Conservation (phyloP, 164 flowering plant species). For the Umbilicus rupestris region DNA sequence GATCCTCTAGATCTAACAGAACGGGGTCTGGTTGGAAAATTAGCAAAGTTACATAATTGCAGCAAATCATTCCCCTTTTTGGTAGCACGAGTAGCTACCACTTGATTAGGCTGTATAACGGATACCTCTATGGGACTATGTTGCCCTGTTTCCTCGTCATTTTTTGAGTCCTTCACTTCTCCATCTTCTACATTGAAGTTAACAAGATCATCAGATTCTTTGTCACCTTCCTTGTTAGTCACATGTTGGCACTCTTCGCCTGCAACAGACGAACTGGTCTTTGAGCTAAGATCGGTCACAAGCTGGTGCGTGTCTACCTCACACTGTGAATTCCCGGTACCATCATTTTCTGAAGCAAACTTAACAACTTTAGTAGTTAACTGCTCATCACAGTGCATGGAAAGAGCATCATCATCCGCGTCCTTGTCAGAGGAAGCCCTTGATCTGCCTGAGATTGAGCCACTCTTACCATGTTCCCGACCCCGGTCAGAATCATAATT, state of each 20-base stretch:
- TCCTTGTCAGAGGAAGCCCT: conserved; percentile 34
- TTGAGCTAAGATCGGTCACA: conserved; percentile 19
- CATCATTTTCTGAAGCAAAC: conserved; percentile 18
- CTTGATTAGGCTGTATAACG: conserved; percentile 11
- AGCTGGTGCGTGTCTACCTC: conserved; percentile 23
- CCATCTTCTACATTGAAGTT: conserved; percentile 17
- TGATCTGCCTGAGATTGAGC: conserved; percentile 33
- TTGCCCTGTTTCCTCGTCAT: conserved; percentile 24
- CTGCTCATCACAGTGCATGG: conserved; percentile 25
- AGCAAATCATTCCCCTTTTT: conserved; percentile 33
- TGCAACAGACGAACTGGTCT: conserved; percentile 23
- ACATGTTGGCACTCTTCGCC: conserved; percentile 19
- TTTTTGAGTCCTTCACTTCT: conserved; percentile 19
- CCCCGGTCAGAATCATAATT: conserved; percentile 39
- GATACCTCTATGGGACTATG: conserved; percentile 17
- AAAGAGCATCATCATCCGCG: conserved; percentile 26
- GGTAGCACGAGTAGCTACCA: conserved; percentile 19
- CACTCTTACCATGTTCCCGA: conserved; percentile 44
- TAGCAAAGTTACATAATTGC: conserved; percentile 35
- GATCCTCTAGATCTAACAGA: conserved; percentile 29
- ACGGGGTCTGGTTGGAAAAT: conserved; percentile 58
- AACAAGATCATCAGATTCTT: conserved; percentile 24
- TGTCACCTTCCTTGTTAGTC: conserved; percentile 22
- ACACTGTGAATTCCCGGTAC: conserved; percentile 21
- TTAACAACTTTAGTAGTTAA: conserved; percentile 19